These are phyloP conservation scores for Tubosaeta brunneosetosa DNA, from an alignment of 768 basidiomycete species.

Conservation along the genomic window DNA sequence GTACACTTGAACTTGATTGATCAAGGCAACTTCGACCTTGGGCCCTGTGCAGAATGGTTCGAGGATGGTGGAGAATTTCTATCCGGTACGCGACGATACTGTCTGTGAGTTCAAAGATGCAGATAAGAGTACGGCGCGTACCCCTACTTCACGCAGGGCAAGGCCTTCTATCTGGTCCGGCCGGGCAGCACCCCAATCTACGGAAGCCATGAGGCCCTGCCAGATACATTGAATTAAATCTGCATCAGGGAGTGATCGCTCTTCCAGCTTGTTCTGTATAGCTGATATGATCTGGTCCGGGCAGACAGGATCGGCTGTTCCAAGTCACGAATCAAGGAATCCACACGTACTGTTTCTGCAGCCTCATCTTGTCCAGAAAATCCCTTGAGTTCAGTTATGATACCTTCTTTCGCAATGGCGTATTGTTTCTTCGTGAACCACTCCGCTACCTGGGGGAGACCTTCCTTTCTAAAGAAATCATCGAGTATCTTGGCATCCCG, in stretches of 20 bases:
- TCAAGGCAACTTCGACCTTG: conserved; percentile 89
- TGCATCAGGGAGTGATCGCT: conserved; percentile 75
- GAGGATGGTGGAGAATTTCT: conserved; percentile 83
- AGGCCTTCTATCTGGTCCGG: conserved; percentile 90
- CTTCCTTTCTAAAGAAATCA: conserved; percentile 80
- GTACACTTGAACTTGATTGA: conserved; percentile 93
- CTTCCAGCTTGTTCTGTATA: conserved; percentile 69
- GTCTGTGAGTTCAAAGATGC: not conserved
- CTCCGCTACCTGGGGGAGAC: conserved; percentile 75
- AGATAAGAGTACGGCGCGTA: conserved; percentile 36
- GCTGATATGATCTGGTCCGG: conserved; percentile 62
- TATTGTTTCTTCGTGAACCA: conserved; percentile 94
- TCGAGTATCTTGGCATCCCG: conserved; percentile 71
- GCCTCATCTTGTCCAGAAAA: conserved; percentile 67
- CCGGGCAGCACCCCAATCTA: conserved; percentile 86
- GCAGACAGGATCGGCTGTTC: conserved; percentile 8
- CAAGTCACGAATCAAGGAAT: not conserved
- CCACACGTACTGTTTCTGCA: conserved; percentile 54
- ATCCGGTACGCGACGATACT: not conserved
- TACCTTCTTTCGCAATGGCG: conserved; percentile 72
- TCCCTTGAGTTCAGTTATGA: conserved; percentile 64
- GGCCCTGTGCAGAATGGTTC: conserved; percentile 87
- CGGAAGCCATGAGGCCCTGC: conserved; percentile 81
- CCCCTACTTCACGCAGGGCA: conserved; percentile 83
- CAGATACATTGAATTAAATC: conserved; percentile 89